Evolutionary conservation across 2,329 filamentous ascomycete genomes (phyloP).

Genomic region (Diaporthe vexans): DNA sequence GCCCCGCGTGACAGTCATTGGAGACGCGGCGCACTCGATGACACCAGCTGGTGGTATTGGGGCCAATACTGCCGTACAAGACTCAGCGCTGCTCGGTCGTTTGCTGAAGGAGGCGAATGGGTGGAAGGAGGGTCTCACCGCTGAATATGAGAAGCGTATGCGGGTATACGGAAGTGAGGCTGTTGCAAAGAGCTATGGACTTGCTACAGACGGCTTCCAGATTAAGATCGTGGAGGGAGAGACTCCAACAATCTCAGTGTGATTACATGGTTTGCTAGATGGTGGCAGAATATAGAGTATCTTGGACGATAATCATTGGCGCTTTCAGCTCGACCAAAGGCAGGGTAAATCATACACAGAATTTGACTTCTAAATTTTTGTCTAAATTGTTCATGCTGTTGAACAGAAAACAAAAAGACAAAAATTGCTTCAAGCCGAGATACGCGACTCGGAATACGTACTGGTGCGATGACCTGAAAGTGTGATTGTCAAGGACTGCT

Average conservation of each 20-base stretch:
- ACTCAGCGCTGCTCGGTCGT: conserved; percentile 67
- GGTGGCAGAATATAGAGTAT: too few species aligned
- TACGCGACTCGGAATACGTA: neutral
- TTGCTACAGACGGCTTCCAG: conserved; percentile 60
- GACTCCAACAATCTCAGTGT: conserved; percentile 37
- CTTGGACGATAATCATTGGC: too few species aligned
- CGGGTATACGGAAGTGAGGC: conserved; percentile 70
- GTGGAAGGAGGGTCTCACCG: conserved; percentile 65
- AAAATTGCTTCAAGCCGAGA: neutral
- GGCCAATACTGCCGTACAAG: conserved; percentile 69
- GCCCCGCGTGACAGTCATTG: conserved; percentile 69
- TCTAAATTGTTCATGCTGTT: too few species aligned
- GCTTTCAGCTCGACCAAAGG: neutral
- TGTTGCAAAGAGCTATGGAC: conserved; percentile 66
- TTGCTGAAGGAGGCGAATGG: conserved; percentile 67
- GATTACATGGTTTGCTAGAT: neutral
- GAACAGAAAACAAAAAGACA: too few species aligned
- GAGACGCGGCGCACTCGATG: conserved; percentile 71
- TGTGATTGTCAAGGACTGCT: neutral
- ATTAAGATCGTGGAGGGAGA: conserved; percentile 60
- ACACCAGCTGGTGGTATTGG: conserved; percentile 69
- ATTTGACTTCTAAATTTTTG: neutral
- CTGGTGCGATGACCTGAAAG: neutral
- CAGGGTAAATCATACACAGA: neutral
- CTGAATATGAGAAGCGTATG: conserved; percentile 74